Percentiles rank a stretch among this genome's conserved stretches.
phyloP scores from a whole-genome alignment of 78 protist genomes.

The Protostelium mycophagum region DNA sequence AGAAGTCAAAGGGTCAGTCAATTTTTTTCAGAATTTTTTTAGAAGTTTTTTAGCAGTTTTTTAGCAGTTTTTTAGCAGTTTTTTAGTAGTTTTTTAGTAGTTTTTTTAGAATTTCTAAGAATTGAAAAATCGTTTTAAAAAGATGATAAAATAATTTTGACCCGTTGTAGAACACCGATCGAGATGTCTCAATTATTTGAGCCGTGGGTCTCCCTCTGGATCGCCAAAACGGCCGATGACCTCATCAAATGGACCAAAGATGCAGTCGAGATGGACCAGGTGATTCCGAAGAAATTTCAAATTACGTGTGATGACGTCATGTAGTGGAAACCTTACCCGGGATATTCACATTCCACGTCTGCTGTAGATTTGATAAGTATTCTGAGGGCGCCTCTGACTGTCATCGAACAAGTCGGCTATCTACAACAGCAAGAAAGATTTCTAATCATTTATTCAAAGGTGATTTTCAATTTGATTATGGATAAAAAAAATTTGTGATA shows the following conservation, averaged over 20 bases:
- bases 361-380: not conserved
- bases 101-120: too few species aligned
- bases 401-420: not conserved
- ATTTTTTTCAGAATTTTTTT: too few species aligned
- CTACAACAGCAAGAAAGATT: not conserved
- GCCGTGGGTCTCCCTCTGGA: not conserved
- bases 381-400: not conserved
- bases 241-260: not conserved
- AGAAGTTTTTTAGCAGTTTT: too few species aligned
- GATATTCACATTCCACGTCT: not conserved
- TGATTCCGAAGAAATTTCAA: not conserved
- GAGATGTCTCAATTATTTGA: not conserved
- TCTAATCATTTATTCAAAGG: not conserved
- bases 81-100: too few species aligned
- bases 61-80: too few species aligned
- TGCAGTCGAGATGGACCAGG: not conserved
- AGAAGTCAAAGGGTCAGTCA: not conserved
- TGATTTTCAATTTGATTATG: not conserved
- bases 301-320: not conserved
- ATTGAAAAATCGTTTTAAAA: too few species aligned
- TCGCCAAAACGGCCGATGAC: not conserved
- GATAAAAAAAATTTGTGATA: too few species aligned
- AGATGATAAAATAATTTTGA: too few species aligned
- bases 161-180: not conserved
- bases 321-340: not conserved